These are phyloP conservation scores for Populus simonii DNA, from an alignment of 345 rosid genomes.

Conservation along the genomic window DNA sequence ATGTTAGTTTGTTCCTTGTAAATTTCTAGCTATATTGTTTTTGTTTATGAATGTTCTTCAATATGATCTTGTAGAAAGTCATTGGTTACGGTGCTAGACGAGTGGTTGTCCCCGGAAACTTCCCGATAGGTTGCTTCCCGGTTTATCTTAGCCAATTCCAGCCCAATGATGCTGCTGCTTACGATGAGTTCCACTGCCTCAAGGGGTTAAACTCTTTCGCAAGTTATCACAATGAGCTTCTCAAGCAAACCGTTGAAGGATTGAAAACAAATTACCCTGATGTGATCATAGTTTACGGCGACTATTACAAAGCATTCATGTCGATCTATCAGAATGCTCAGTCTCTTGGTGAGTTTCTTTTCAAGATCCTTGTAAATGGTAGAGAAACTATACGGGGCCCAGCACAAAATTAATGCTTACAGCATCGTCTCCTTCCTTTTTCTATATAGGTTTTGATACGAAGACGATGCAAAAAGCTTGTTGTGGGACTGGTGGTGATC, in stretches of 20 bases:
- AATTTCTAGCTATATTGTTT: not conserved
- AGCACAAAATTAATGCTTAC: no score
- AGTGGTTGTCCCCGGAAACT: conserved; percentile 8
- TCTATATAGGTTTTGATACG: no score
- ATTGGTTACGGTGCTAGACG: not conserved
- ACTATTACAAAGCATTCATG: not conserved
- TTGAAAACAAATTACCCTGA: not conserved
- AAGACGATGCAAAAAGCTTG: no score
- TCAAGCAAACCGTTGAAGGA: not conserved
- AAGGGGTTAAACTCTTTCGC: not conserved
- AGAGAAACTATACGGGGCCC: no score
- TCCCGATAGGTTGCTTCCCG: not conserved
- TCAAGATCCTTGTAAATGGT: no score
- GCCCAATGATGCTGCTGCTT: not conserved
- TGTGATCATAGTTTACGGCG: not conserved
- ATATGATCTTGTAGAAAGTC: not conserved
- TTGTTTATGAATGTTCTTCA: not conserved
- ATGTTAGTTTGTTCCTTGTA: not conserved
- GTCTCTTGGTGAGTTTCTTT: conserved; percentile 11
- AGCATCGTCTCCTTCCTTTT: no score
- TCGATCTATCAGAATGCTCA: not conserved
- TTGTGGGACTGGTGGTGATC: no score
- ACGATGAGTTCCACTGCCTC: not conserved
- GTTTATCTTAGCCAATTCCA: not conserved
- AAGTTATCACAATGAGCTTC: not conserved